A percentile compares a stretch with the other conserved stretches of the same genome.
Conservation (phyloP, 2,329 filamentous ascomycete genomes). For the Daldinia sp. region DNA sequence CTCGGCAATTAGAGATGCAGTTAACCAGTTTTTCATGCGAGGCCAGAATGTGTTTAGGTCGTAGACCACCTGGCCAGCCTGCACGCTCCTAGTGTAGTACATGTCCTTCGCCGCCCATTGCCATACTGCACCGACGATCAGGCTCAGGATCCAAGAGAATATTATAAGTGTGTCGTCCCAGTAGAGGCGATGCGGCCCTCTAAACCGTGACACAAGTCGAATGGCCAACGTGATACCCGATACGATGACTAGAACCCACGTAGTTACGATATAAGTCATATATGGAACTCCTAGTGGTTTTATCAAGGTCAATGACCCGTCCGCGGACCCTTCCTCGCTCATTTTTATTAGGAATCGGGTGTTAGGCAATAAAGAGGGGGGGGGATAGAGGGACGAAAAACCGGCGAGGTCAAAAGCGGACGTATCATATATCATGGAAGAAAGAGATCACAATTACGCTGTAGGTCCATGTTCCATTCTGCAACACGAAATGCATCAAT, state of each 20-base stretch:
- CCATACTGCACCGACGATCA: not conserved
- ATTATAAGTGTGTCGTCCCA: not conserved
- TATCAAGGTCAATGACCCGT: not conserved
- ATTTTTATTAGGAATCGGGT: not conserved
- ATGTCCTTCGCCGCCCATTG: not conserved
- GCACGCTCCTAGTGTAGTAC: not conserved
- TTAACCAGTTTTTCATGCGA: not conserved
- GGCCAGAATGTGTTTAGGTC: not conserved
- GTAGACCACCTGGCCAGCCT: not conserved
- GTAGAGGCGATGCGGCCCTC: not conserved
- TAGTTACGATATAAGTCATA: not conserved
- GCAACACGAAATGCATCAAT: not conserved
- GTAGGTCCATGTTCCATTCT: not conserved
- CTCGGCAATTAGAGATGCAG: not conserved
- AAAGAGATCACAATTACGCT: not conserved
- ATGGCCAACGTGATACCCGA: not conserved
- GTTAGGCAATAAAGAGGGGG: not conserved
- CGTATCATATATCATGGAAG: not conserved
- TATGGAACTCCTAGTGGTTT: not conserved
- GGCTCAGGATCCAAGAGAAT: not conserved
- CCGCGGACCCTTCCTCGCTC: not conserved
- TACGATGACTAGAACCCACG: not conserved
- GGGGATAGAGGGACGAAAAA: not conserved
- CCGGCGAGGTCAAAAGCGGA: not conserved
- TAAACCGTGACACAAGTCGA: not conserved